Base-by-base conservation (phyloP, 768 basidiomycete species). In the Cystobasidiopsis lactophilus region DNA sequence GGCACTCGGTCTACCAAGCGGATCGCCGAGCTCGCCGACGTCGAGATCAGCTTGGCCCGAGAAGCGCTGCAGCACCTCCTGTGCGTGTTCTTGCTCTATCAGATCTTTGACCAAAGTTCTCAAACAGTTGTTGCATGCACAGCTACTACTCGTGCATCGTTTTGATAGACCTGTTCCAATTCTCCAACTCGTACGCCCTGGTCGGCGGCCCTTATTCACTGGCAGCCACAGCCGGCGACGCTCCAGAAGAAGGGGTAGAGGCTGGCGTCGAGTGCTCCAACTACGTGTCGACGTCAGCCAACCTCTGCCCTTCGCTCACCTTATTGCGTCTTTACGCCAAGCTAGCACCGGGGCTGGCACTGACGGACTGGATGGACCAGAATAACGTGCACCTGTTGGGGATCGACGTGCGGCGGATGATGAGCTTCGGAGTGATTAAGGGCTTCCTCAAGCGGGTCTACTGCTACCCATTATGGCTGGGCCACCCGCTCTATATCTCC, bases 401-500 rank as follows among this genome's bases (percentile, higher is more conserved):
- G 2, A 79, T 96, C 50, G 93, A 98, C 64, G 74, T 84, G 7
- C 76, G 91, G 9, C 76, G 93, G n/a, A 93, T 98, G 66, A 78
- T 85, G 18, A 88, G 82, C 56, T 98, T 96, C 62, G 93, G 93
- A 4, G 83, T 96, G 23, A 91, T 98, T 69, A 98, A 98, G 78
- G 91, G 89, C 0, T 96, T 96, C 65, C 72, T 98, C 16, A 79
- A 85, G 13, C 73, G 93, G 39, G 80, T 95, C 0, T 85, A 93
- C 63, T 77, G 88, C n/a, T 96, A 80, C 73, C 93, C 91, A 0
- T 69, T 89, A 40, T 74, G 83, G 55, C 52, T 61, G 37, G 61
- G 60, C 23, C 60, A 60, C 52, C 57, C 57, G 7, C n/a, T 30
- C 10, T 63, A 57, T 49, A 38, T 2, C 38, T 57, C 47, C 67